Evolutionary conservation across 345 rosid genomes (phyloP), one percentile per base, ranked within the genome.

Genomic region (Cardamine resedifolia): DNA sequence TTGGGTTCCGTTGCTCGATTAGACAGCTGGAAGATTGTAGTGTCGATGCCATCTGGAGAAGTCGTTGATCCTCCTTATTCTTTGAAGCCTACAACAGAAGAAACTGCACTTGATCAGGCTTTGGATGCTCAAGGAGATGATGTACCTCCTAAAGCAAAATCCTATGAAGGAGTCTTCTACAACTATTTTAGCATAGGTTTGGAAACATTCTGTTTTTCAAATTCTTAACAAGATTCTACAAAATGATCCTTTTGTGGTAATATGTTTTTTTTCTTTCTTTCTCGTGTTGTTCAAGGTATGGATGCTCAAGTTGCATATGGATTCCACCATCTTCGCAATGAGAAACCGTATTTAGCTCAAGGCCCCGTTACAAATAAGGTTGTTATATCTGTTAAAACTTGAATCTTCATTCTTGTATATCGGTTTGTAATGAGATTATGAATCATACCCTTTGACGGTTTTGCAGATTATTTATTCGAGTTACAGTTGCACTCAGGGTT

Each of bases 241-340:
- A 2, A 27, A 3, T 3, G 0, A 19, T 28, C 24, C 1, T 36
- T 11, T 8, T 14, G 58, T 16, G 57, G 59, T 27, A 55, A 64
- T 57, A 45, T 65, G 33, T 24, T 39, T 6, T 53, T 77, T 39
- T 57, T n/a, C n/a, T 36, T 65, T 66, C 45, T n/a, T 30, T 11
- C n/a, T 60, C 16, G 26, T 53, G n/a, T 81, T 72, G 34, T 49
- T 49, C 11, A 75, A 95, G 99, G 99, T 74, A 96, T 96, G 99
- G 99, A 96, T 76, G 99, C 99, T 76, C 90, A 90, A 81, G 92
- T 96, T 70, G 98, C 98, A 33, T 92, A 92, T 70, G 97, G 97
- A 24, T 96, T 96, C 83, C 99, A 96, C 65, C 94, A 88, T 84
- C 81, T 96, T 73, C 99, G 99, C 11, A 87, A 90, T 73, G 87